These are phyloP conservation scores for Scutellospora calospora DNA, from an alignment of 371 early-diverging fungal species.

Conservation along the genomic window DNA sequence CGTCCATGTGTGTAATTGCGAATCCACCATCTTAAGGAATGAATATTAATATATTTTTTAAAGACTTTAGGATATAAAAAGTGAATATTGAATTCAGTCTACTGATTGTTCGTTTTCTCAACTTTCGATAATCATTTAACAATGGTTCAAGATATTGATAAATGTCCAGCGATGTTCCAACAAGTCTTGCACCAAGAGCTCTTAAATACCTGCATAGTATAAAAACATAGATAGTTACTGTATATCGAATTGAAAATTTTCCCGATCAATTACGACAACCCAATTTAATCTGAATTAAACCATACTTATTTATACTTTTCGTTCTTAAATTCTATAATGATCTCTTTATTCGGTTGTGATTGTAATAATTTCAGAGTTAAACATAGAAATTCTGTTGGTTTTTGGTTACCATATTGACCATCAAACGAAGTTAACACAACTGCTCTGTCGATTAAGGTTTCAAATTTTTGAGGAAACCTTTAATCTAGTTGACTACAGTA, in stretches of 20 bases:
- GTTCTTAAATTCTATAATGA: conserved; percentile 75
- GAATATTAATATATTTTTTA: neutral
- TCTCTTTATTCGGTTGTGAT: conserved; percentile 88
- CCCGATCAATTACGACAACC: too few species aligned
- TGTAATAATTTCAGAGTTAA: conserved; percentile 89
- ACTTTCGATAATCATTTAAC: conserved; percentile 85
- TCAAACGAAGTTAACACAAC: conserved; percentile 82
- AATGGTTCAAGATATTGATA: conserved; percentile 90
- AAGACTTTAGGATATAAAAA: conserved; percentile 5
- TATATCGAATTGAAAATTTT: neutral
- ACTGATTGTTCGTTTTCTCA: conserved; percentile 72
- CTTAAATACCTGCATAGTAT: conserved; percentile 79
- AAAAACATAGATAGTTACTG: neutral
- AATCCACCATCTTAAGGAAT: conserved; percentile 57
- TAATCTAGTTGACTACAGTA: neutral
- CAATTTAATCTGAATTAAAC: too few species aligned
- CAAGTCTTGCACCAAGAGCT: conserved; percentile 88
- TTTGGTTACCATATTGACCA: conserved; percentile 85
- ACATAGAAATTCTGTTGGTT: conserved; percentile 93
- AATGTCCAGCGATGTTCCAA: conserved; percentile 78
- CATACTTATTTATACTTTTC: conserved; percentile 77
- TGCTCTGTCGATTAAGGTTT: conserved; percentile 90
- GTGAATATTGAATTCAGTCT: conserved; percentile 34
- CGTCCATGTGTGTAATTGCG: conserved; percentile 84
- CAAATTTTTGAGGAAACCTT: conserved; percentile 53